Base-by-base conservation (phyloP, 2,329 filamentous ascomycete species). In the Chaetothyriales sp. region DNA sequence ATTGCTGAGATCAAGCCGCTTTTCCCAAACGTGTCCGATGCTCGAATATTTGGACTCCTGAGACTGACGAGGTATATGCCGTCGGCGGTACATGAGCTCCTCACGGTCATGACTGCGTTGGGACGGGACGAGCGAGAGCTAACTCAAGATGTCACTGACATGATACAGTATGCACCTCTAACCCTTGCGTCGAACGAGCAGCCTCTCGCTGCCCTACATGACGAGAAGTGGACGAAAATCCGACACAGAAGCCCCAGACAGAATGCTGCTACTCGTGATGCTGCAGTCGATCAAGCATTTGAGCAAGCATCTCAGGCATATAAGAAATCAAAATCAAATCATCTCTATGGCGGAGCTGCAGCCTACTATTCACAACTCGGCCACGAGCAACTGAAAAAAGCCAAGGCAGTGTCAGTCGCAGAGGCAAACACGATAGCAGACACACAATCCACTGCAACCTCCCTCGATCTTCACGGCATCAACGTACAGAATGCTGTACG, bases 391-490 rank as follows among this genome's bases (percentile, higher is more conserved):
- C 72, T 77, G 4, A 75, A 73, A 10, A 71, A 72, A 44, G 77
- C 81, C 1, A 76, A 77, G 55, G 70, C 71, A 18, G 76, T 80
- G n/a, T 73, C 73, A 18, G 80, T 81, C n/a, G 73, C 73, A 0
- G 81, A 81, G 1, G 86, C 88, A 1, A 84, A 92, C 61, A 68
- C 77, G 0, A 73, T 83, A 2, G 89, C 90, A 1, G 74, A 81
- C 9, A 64, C 69, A 8, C 83, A 89, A 63, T 89, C 86, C 48
- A 75, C 74, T 0, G 54, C 65, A 1, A 72, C 68, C 1, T 70
- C 75, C 18, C 72, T 94, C 6, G 90, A 97, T 66, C 71, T 97
- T 22, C 90, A 97, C 65, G 87, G 88, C 5, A 80, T 95, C 4
- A 81, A 76, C 45, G 89, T 95, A 1, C 73, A 81, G 47, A 86